Percentiles rank a stretch among this genome's conserved stretches.
Evolutionary conservation across 2,329 filamentous ascomycete genomes (phyloP).

Genomic region (Metarhizium album): DNA sequence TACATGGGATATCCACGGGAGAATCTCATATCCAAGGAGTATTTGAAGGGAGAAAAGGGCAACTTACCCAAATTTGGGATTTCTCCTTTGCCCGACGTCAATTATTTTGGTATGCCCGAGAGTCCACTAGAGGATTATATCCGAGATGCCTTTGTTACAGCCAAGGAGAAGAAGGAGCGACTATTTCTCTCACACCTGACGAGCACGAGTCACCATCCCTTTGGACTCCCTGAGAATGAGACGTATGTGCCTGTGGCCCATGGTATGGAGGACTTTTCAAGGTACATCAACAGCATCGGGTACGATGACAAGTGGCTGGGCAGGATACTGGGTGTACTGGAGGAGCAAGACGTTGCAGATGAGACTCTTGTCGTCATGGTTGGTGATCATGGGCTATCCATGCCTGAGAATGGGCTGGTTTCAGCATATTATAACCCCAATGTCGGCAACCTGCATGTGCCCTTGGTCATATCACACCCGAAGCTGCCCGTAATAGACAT

Average conservation of each 20-base stretch:
- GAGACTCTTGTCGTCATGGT: conserved; percentile 22
- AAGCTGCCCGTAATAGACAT: conserved; percentile 20
- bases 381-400: conserved; percentile 23
- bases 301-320: conserved; percentile 24
- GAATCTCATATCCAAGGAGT: conserved; percentile 18
- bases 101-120: conserved; percentile 24
- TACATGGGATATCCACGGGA: conserved; percentile 18
- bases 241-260: conserved; percentile 16
- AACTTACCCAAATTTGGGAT: conserved; percentile 16
- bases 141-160: conserved; percentile 19
- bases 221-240: conserved; percentile 18
- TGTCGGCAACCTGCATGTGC: conserved; percentile 22
- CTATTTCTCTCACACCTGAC: conserved; percentile 25
- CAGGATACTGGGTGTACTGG: conserved; percentile 18
- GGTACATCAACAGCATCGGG: conserved; percentile 22
- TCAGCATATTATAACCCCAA: conserved; percentile 23
- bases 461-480: conserved; percentile 22
- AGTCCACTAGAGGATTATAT: conserved; percentile 21
- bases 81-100: conserved; percentile 19
- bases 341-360: conserved; percentile 21
- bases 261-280: conserved; percentile 20
- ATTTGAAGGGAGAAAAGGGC: conserved; percentile 16
- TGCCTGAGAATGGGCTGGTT: conserved; percentile 19
- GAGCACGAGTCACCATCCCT: conserved; percentile 25
- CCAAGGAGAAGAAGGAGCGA: conserved; percentile 19